These are phyloP conservation scores for Aspergillus sp. DNA, from an alignment of 2,329 filamentous ascomycete species.

Conservation along the genomic window DNA sequence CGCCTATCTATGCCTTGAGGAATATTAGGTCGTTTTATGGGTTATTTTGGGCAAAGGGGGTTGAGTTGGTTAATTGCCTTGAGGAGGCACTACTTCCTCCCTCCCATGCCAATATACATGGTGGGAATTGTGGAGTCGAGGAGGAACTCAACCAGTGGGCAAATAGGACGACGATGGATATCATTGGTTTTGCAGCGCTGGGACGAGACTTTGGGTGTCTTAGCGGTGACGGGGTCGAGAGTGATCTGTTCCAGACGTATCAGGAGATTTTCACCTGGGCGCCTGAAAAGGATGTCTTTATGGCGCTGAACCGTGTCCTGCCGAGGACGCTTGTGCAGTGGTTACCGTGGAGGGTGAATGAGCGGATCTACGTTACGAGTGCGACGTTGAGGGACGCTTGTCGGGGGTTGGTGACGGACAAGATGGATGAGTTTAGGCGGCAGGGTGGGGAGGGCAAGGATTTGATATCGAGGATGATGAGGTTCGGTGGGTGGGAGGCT, in stretches of 20 bases:
- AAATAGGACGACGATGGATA: conserved; percentile 1
- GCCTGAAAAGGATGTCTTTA: neutral
- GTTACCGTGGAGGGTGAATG: neutral
- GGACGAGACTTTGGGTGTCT: neutral
- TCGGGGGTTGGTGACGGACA: neutral
- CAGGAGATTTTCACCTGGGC: neutral
- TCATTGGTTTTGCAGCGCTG: conserved; percentile 5
- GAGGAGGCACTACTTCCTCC: neutral
- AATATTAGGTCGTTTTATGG: neutral
- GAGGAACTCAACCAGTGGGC: conserved; percentile 5
- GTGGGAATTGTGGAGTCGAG: neutral
- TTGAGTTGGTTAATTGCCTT: neutral
- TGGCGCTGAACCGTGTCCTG: neutral
- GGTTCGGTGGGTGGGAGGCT: neutral
- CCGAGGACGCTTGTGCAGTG: neutral
- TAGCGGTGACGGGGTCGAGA: neutral
- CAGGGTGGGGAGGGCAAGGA: neutral
- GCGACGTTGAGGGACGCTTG: neutral
- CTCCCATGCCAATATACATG: too few species aligned
- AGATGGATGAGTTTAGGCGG: neutral
- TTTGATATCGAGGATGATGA: neutral
- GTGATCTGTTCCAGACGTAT: neutral
- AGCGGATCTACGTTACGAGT: neutral
- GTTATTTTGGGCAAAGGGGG: neutral
- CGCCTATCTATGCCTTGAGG: neutral